A percentile compares a stretch with the other conserved stretches of the same genome.
phyloP scores from a whole-genome alignment of 345 rosid species.

The Noccaea caerulescens region DNA sequence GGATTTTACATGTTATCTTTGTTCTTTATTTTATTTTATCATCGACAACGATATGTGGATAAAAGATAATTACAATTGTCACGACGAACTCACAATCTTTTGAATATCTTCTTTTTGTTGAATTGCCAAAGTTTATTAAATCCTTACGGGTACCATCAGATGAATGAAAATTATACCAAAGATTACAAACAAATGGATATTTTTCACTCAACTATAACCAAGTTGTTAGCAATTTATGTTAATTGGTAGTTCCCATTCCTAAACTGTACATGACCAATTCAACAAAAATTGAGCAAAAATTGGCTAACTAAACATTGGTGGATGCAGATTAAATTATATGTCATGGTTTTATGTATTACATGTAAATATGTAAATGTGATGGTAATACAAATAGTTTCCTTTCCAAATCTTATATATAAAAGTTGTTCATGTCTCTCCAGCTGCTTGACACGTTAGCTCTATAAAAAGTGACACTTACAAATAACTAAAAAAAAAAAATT shows the following conservation, averaged over 20 bases:
- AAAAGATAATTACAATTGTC: conserved; percentile 17
- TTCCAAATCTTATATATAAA: too few relatives aligned
- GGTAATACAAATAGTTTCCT: too few relatives aligned
- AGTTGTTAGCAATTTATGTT: neutral
- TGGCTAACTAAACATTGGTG: neutral
- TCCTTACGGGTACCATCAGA: neutral
- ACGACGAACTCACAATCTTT: conserved; percentile 6
- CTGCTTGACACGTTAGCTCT: too few relatives aligned
- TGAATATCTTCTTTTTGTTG: neutral
- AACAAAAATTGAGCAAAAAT: neutral
- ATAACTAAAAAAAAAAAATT: too few relatives aligned
- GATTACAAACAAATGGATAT: conserved; percentile 3
- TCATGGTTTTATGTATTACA: too few relatives aligned
- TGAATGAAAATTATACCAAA: neutral
- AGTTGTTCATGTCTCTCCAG: too few relatives aligned
- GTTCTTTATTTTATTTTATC: neutral
- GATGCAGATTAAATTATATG: too few relatives aligned
- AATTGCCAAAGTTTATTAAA: neutral
- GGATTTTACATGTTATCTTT: neutral
- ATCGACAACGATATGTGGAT: neutral
- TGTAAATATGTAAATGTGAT: too few relatives aligned
- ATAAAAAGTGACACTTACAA: too few relatives aligned
- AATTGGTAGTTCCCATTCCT: neutral
- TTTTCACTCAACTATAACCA: neutral
- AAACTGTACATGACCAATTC: neutral